Evolutionary conservation across 441 rosid species (phyloP), one percentile per base, ranked within the genome.

Genomic region (Arabidopsis lyrata): DNA sequence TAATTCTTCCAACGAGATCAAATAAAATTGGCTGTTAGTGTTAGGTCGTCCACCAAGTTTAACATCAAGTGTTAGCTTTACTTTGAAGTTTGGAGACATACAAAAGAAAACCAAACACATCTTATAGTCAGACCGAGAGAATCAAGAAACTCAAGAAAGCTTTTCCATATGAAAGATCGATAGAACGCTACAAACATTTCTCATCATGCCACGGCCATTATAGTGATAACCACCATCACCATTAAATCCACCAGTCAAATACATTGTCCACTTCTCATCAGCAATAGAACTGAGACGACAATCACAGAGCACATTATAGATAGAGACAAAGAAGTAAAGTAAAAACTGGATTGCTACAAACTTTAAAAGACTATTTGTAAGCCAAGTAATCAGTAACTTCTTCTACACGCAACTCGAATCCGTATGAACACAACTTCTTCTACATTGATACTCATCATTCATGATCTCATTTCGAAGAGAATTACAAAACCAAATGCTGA

Each of bases 161-260:
- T 44, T 44, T 44, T 12, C 6, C 2, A 0, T 41, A 41, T 13
- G 1, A 10, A 49, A 49, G 14, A 10, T 49, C 3, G 7, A 61
- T 29, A 10, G 4, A 49, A 53, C 22, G 31, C 11, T 14, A 44
- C 87, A 13, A 76, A 89, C 89, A 82, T 82, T 82, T 66, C 39
- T 81, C 87, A 89, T 84, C 55, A 87, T 83, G 60, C 93, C 93
- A 44, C 86, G 72, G 11, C 89, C 88, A 22, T 74, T 75, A 57
- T 89, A 85, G 74, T 91, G 95, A 61, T 89, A 91, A 38, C 95
- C 91, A 59, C 92, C 95, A 59, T 83, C 81, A 76, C 96, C 94
- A 42, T 80, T 72, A 49, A 86, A 87, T n/a, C 87, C 83, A 44
- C 92, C 94, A n/a, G 66, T 77, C 74, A 90, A 76, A 53, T 79